Evolutionary conservation across 352 stramenopile genomes (phyloP).

Genomic region (Globisporangium radiosum): DNA sequence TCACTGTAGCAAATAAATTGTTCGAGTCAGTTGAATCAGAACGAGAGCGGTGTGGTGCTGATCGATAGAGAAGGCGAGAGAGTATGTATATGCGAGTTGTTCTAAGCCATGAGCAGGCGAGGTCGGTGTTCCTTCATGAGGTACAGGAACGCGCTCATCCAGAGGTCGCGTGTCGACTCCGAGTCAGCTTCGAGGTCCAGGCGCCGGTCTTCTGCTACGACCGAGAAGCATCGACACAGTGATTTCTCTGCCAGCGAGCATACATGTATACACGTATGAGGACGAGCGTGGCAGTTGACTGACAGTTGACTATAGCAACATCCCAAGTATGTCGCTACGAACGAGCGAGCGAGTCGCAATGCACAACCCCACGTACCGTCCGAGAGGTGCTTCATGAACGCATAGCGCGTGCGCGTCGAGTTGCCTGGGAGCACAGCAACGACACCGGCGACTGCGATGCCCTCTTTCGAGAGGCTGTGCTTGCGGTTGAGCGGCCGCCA

Average conservation of each 20-base stretch:
- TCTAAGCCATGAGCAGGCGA: conserved; percentile 39
- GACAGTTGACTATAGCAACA: too few species aligned
- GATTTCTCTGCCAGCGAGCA: conserved; percentile 39
- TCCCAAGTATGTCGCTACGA: too few species aligned
- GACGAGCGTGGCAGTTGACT: too few species aligned
- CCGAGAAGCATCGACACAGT: conserved; percentile 52
- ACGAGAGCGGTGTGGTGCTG: too few species aligned
- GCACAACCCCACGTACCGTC: conserved; percentile 25
- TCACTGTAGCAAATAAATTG: too few species aligned
- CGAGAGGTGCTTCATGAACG: conserved; percentile 74
- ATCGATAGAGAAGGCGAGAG: too few species aligned
- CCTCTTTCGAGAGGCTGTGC: conserved; percentile 47
- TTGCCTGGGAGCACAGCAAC: conserved; percentile 51
- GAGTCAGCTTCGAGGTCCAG: conserved; percentile 70
- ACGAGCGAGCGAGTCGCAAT: too few species aligned
- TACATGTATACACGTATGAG: too few species aligned
- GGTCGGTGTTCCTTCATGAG: conserved; percentile 46
- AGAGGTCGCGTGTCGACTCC: conserved; percentile 52
- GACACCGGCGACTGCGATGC: conserved; percentile 35
- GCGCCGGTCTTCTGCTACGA: conserved; percentile 57
- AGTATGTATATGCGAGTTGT: too few species aligned
- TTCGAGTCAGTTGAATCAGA: too few species aligned
- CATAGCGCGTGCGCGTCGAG: conserved; percentile 51
- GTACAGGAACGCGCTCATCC: conserved; percentile 46
- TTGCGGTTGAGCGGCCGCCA: conserved; percentile 74